Evolutionary conservation across 1,284 basidiomycete species (phyloP).

Genomic region (Vanrija sp.): DNA sequence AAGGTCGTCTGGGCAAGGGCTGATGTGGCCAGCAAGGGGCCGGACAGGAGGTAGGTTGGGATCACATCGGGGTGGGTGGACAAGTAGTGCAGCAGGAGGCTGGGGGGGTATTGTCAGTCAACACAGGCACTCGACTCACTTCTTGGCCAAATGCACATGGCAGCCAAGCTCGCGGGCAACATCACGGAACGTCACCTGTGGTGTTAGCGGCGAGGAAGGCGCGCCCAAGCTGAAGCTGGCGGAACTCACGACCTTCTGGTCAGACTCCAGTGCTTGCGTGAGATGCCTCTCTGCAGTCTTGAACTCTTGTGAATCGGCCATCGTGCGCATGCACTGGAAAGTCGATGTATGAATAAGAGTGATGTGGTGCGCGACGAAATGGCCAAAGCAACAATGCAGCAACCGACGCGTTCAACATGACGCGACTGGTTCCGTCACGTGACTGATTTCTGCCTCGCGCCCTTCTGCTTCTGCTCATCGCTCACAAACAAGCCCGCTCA

Average conservation of each 20-base stretch:
- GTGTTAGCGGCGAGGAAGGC: neutral
- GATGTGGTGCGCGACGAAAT: neutral
- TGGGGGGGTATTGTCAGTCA: neutral
- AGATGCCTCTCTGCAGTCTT: slow-evolving; percentile 1
- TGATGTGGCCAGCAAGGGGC: slow-evolving; percentile 27
- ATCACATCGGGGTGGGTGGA: slow-evolving; percentile 18
- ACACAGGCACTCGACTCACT: slow-evolving; percentile 20
- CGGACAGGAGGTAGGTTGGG: slow-evolving; percentile 40
- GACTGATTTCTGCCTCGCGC: neutral
- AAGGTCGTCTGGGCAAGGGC: slow-evolving; percentile 21
- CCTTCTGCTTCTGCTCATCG: neutral
- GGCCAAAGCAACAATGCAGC: too few relatives aligned
- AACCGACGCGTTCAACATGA: slow-evolving; percentile 1
- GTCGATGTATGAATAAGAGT: neutral
- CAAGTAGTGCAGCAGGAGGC: slow-evolving; percentile 25
- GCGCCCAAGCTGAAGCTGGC: neutral
- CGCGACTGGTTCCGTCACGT: neutral
- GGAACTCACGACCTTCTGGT: slow-evolving; percentile 5
- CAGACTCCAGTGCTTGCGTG: slow-evolving; percentile 2
- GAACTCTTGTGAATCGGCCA: neutral
- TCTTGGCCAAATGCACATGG: slow-evolving; percentile 40
- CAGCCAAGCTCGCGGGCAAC: slow-evolving; percentile 37
- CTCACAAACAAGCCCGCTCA: neutral
- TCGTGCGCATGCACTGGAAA: neutral
- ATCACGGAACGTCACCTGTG: slow-evolving; percentile 39